Percentiles rank a stretch among this genome's conserved stretches.
Evolutionary conservation across 2,329 filamentous ascomycete species (phyloP).

Genomic region (Bipolaris sorokiniana): DNA sequence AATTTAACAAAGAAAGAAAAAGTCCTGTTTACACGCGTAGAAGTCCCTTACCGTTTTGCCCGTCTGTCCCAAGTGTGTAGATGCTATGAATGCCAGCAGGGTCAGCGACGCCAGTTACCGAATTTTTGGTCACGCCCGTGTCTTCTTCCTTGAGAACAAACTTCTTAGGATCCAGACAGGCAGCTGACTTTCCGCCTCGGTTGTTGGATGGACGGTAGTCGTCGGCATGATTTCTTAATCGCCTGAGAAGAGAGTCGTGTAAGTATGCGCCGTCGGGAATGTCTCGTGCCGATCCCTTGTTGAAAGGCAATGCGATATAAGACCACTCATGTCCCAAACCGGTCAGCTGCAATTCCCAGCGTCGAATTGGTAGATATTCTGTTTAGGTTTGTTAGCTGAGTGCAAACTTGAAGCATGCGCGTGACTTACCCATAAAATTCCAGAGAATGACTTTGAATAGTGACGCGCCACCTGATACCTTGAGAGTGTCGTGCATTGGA

Average conservation of each 20-base stretch:
- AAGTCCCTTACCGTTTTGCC: too few relatives aligned
- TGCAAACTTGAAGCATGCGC: background rate
- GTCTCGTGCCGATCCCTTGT: background rate
- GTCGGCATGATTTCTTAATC: background rate
- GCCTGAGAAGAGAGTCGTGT: slow-evolving; percentile 1
- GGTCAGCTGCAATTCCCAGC: slow-evolving; percentile 1
- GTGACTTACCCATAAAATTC: slow-evolving; percentile 9
- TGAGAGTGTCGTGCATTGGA: slow-evolving; percentile 4
- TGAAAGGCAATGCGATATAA: background rate
- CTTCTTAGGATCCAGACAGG: background rate
- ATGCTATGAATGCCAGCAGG: background rate
- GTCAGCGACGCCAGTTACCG: background rate
- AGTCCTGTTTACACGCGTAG: too few relatives aligned
- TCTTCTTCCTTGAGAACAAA: background rate
- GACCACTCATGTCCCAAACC: background rate
- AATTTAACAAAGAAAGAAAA: too few relatives aligned
- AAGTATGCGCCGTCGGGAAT: slow-evolving; percentile 1
- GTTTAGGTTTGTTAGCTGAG: background rate
- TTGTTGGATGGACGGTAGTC: background rate
- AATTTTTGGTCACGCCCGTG: background rate
- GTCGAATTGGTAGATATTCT: slow-evolving; percentile 7
- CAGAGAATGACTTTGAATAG: slow-evolving; percentile 7
- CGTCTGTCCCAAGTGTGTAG: background rate
- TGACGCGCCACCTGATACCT: background rate
- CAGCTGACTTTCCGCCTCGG: background rate